Conservation (phyloP, 257 asterid genomes). For the Solanum infundibuliforme region DNA sequence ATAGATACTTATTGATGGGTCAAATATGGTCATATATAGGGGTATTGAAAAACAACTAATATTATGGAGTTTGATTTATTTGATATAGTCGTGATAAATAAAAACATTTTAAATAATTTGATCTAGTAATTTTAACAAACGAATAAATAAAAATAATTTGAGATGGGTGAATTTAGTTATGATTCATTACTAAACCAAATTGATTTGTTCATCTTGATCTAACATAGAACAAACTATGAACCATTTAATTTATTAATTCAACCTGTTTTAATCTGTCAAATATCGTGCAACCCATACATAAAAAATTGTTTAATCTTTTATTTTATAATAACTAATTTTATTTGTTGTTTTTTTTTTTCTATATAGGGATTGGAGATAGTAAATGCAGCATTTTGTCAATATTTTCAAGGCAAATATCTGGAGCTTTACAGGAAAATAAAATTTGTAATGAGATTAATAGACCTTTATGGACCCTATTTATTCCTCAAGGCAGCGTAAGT, state of each 20-base stretch:
- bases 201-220: not conserved
- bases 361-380: conserved; percentile 56
- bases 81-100: not conserved
- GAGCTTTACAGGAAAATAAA: conserved; percentile 46
- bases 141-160: not conserved
- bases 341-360: not conserved
- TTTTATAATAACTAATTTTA: not conserved
- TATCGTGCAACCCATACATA: not conserved
- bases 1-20: not conserved
- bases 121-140: not conserved
- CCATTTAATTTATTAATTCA: not conserved
- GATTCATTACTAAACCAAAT: not conserved
- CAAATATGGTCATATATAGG: too few species aligned
- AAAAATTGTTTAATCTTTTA: not conserved
- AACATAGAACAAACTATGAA: not conserved
- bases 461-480: conserved; percentile 72
- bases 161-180: not conserved
- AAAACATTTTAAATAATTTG: not conserved
- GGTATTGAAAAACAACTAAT: too few species aligned
- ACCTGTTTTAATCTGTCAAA: not conserved
- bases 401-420: conserved; percentile 37
- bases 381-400: conserved; percentile 64
- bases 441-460: conserved; percentile 50
- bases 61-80: not conserved
- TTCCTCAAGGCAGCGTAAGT: conserved; percentile 81